Evolutionary conservation across 1,284 basidiomycete species (phyloP), one percentile per base, ranked within the genome.

Genomic region (Ceratobasidium sp.): DNA sequence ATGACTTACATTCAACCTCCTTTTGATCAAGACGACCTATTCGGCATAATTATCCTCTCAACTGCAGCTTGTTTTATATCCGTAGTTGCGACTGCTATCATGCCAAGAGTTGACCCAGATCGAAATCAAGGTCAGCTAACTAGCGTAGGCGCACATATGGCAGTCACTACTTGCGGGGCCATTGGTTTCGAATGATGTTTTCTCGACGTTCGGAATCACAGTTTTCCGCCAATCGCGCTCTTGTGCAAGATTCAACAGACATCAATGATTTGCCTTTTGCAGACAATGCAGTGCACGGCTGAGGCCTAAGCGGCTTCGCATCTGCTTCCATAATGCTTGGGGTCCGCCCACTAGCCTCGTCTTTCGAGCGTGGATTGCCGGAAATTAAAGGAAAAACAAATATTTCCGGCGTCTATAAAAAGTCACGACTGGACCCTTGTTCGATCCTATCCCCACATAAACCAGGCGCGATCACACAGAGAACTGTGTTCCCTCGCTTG

Each of bases 81-180:
- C 13, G 49, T 49, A 12, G 40, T n/a, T 61, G 72, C 61, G 26
- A 39, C 53, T 6, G 49, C 26, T 53, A 7, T 77, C 39, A 26
- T 26, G 1, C 15, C 46, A 3, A 66, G 73, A 33, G 61, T 39
- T 3, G 73, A 77, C 20, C 39, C 58, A 20, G 46, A 73, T 28
- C 44, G 42, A 49, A 39, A 49, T 46, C 71, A 77, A 33, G 73
- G 73, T 1, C 61, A 77, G 42, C 73, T 64, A n/a, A 77, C 68
- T 42, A 67, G 63, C 28, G 51, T 77, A 53, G 73, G 73, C 4
- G 73, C 68, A 46, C 55, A 64, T 60, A 20, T n/a, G 12, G 10
- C 28, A 7, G 5, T 18, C 10, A 23, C n/a, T n/a, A n/a, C 33
- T 15, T 6, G 42, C 26, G 2, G 26, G 6, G n/a, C 20, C 15